Evolutionary conservation across 306 rosid genomes (phyloP).

Genomic region (Quercus glauca): DNA sequence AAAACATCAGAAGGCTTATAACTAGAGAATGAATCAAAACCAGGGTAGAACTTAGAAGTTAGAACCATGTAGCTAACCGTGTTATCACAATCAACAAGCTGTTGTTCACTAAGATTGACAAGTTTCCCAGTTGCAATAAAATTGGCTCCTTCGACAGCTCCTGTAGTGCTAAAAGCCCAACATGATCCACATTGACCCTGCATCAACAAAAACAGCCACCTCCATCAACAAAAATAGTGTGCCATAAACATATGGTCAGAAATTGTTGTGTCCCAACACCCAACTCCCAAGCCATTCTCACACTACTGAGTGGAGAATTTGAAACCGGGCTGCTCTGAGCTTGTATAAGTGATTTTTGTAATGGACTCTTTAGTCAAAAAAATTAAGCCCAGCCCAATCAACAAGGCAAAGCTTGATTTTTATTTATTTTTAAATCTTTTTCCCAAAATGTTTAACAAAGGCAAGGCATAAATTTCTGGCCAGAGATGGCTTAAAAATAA

Average conservation of each 20-base stretch:
- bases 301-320: no score
- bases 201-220: slow-evolving; percentile 25
- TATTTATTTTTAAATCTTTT: no score
- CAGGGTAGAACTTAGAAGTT: neutral
- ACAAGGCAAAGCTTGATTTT: neutral
- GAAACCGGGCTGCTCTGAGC: no score
- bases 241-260: no score
- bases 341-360: no score
- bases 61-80: slow-evolving; percentile 22
- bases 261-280: no score
- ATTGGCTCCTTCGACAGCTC: slow-evolving; percentile 85
- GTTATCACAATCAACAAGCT: slow-evolving; percentile 86
- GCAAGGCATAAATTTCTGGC: no score
- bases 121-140: slow-evolving; percentile 78
- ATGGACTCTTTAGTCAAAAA: neutral
- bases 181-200: slow-evolving; percentile 90
- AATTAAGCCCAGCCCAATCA: neutral
- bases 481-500: no score
- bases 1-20: neutral
- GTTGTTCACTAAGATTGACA: slow-evolving; percentile 86
- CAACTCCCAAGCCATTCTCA: no score
- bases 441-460: no score
- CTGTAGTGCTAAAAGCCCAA: slow-evolving; percentile 96
- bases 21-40: neutral
- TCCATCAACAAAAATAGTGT: slow-evolving; percentile 8